Conservation (phyloP, 1,139 yeast genomes). For the Spathaspora jeffriesii region DNA sequence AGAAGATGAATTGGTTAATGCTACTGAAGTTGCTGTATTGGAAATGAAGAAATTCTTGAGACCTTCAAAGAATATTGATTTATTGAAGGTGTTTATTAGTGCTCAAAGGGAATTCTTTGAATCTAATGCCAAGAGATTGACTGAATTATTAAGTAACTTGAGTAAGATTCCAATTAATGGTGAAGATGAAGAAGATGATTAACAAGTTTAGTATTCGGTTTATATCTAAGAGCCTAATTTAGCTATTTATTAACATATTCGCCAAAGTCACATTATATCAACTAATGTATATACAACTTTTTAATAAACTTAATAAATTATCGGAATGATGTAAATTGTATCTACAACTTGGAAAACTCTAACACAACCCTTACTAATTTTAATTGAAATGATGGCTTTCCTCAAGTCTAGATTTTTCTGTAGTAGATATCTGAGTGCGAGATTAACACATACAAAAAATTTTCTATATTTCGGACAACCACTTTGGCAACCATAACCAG, state of each 20-base stretch:
- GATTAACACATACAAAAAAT: background rate
- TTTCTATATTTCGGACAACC: background rate
- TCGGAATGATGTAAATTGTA: too few relatives aligned
- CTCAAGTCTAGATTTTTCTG: too few relatives aligned
- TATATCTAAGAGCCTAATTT: too few relatives aligned
- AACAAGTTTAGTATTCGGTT: background rate
- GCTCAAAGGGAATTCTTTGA: constrained; percentile 73
- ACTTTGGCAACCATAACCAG: background rate
- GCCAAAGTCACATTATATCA: too few relatives aligned
- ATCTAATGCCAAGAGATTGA: constrained; percentile 37
- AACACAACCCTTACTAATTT: too few relatives aligned
- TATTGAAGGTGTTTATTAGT: constrained; percentile 61
- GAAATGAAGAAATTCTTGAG: constrained; percentile 72
- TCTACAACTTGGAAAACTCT: too few relatives aligned
- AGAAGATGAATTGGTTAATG: constrained; percentile 79
- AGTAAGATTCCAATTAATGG: constrained; percentile 36
- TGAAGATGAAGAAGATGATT: constrained; percentile 26
- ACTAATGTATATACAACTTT: too few relatives aligned
- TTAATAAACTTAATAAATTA: too few relatives aligned
- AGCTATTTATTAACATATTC: too few relatives aligned
- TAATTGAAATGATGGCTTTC: too few relatives aligned
- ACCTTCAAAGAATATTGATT: constrained; percentile 62
- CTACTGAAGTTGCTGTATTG: constrained; percentile 74
- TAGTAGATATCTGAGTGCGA: background rate
- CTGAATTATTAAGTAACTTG: constrained; percentile 28